Conservation (phyloP, 2,329 filamentous ascomycete genomes). For the Delphinella strobiligena region DNA sequence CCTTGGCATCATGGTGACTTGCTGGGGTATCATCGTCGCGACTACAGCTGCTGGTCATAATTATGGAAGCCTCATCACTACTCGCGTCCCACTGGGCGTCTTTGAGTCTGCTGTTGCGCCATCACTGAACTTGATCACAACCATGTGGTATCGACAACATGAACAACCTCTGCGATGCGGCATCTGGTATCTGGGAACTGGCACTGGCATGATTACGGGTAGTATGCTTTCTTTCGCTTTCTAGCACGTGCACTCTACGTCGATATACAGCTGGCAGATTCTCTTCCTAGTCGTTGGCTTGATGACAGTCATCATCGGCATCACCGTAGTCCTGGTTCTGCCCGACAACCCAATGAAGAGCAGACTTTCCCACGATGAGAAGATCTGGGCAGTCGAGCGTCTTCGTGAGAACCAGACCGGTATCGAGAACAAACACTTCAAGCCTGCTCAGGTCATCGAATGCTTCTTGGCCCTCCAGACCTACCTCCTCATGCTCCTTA, state of each 20-base stretch:
- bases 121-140: constrained; percentile 42
- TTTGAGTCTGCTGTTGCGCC: constrained; percentile 45
- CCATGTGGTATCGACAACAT: constrained; percentile 29
- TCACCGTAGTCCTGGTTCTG: constrained; percentile 18
- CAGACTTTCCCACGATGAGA: constrained; percentile 18
- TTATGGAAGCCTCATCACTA: constrained; percentile 37
- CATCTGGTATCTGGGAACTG: constrained; percentile 55
- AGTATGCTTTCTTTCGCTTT: constrained; percentile 45
- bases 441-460: constrained; percentile 34
- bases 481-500: constrained; percentile 28
- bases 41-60: constrained; percentile 38
- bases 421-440: constrained; percentile 40
- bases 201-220: constrained; percentile 44
- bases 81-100: constrained; percentile 39
- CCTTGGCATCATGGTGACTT: constrained; percentile 29
- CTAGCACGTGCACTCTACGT: constrained; percentile 28
- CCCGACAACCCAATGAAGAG: constrained; percentile 20
- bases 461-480: constrained; percentile 33
- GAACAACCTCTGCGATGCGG: constrained; percentile 52
- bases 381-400: constrained; percentile 25
- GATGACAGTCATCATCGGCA: constrained; percentile 27
- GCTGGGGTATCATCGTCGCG: constrained; percentile 38
- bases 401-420: constrained; percentile 37
- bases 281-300: constrained; percentile 36
- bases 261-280: constrained; percentile 40